Percentiles rank a stretch among this genome's conserved stretches.
These are phyloP conservation scores for Candida loeiensis DNA, from an alignment of 805 yeast genomes.

Conservation along the genomic window DNA sequence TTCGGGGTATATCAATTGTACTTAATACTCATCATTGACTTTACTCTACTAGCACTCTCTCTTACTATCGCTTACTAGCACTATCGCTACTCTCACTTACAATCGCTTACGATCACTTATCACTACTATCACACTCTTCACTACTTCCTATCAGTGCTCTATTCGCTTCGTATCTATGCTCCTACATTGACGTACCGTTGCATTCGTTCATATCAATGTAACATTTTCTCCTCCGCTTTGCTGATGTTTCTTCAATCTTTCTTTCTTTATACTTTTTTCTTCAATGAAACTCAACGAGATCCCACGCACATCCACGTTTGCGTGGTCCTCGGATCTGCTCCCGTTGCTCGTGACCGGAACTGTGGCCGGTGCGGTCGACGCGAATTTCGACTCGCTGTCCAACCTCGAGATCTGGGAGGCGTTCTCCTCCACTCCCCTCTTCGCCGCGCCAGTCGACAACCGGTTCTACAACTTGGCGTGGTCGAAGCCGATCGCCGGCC, in stretches of 20 bases:
- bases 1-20: too few species aligned
- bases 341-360: slow-evolving; percentile 89
- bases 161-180: not conserved
- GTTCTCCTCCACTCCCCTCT: slow-evolving; percentile 39
- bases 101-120: too few species aligned
- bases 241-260: not conserved
- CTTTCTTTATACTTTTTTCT: not conserved
- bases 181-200: not conserved
- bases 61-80: too few species aligned
- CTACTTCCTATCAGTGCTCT: too few species aligned
- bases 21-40: too few species aligned
- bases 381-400: slow-evolving; percentile 75
- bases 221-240: not conserved
- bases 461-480: slow-evolving; percentile 78
- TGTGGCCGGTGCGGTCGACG: slow-evolving; percentile 93
- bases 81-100: too few species aligned
- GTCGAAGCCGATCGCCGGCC: slow-evolving; percentile 55
- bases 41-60: too few species aligned
- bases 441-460: slow-evolving; percentile 33
- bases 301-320: slow-evolving; percentile 85
- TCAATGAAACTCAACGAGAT: slow-evolving; percentile 72
- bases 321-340: slow-evolving; percentile 79
- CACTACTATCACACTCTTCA: too few species aligned
- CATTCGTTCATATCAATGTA: not conserved
- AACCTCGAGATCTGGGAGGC: slow-evolving; percentile 78